Percentiles rank a stretch among this genome's conserved stretches.
Evolutionary conservation across 768 basidiomycete species (phyloP).

Genomic region (Tricholoma flavovirens): DNA sequence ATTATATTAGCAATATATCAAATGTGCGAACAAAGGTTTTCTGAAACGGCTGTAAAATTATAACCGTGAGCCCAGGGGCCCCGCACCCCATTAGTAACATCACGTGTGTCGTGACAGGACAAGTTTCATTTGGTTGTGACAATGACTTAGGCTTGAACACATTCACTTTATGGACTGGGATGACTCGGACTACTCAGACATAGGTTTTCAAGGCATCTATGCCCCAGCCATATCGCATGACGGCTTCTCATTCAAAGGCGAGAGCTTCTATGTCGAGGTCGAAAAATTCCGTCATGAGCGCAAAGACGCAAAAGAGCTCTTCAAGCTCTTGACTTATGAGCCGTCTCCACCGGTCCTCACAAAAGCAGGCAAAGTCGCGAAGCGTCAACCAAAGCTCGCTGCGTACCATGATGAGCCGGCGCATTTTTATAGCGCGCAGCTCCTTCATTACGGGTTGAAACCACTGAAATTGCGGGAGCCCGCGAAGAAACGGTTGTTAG

Average conservation of each 20-base stretch:
- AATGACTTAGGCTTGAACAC: too few relatives aligned
- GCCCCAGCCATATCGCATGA: slow-evolving; percentile 15
- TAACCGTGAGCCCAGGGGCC: too few relatives aligned
- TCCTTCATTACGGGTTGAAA: slow-evolving; percentile 24
- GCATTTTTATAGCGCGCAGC: slow-evolving; percentile 23
- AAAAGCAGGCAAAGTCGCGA: slow-evolving; percentile 23
- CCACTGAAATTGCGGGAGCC: slow-evolving; percentile 19
- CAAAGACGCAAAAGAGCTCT: slow-evolving; percentile 14
- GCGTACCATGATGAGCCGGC: slow-evolving; percentile 17
- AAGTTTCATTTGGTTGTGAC: too few relatives aligned
- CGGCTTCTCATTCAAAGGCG: slow-evolving; percentile 15
- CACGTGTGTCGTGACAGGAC: too few relatives aligned
- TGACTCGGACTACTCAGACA: too few relatives aligned
- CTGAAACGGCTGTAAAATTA: too few relatives aligned
- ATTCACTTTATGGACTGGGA: too few relatives aligned
- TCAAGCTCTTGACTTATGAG: slow-evolving; percentile 19
- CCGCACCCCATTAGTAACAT: too few relatives aligned
- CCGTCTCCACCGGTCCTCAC: slow-evolving; percentile 19
- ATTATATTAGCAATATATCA: too few relatives aligned
- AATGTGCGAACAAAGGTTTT: too few relatives aligned
- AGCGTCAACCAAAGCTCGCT: slow-evolving; percentile 15
- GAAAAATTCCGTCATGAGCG: slow-evolving; percentile 13
- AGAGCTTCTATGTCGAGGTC: slow-evolving; percentile 15
- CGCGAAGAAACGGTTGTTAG: slow-evolving; percentile 22
- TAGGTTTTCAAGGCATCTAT: not conserved